These are phyloP conservation scores for Aciculosporium take DNA, from an alignment of 2,329 filamentous ascomycete species.

Conservation along the genomic window DNA sequence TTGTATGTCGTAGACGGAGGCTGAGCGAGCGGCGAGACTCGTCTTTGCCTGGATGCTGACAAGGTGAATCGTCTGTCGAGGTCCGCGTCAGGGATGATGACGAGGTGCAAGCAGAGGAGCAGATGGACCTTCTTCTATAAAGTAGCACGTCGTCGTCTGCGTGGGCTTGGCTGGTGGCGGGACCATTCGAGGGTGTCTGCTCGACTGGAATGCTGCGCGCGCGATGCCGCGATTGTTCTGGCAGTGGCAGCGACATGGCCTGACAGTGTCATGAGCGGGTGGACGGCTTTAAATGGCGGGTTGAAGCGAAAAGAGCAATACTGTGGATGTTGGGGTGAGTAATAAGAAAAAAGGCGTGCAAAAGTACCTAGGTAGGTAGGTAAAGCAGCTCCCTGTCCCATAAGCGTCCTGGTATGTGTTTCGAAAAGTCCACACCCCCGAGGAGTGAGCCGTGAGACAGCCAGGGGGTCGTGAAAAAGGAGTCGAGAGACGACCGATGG, in stretches of 20 bases:
- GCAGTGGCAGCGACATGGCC: conserved; percentile 9
- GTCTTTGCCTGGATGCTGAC: conserved; percentile 3
- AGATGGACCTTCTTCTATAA: conserved; percentile 12
- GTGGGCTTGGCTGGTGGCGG: neutral
- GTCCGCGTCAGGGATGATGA: neutral
- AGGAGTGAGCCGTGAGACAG: conserved; percentile 8
- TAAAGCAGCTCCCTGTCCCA: neutral
- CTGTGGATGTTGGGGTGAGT: neutral
- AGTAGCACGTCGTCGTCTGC: conserved; percentile 3
- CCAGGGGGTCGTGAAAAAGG: too few species aligned
- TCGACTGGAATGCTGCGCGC: conserved; percentile 10
- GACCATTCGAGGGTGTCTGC: conserved; percentile 1
- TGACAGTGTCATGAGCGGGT: conserved; percentile 3
- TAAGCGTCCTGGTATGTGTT: conserved; percentile 1
- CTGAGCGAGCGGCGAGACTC: neutral
- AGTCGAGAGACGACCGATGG: too few species aligned
- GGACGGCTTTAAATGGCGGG: neutral
- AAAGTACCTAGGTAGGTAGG: neutral
- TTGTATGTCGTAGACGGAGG: neutral
- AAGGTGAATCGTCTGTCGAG: conserved; percentile 1
- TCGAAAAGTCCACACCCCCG: conserved; percentile 1
- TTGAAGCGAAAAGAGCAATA: neutral
- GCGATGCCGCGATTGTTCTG: conserved; percentile 6
- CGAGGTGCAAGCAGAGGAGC: conserved; percentile 5
- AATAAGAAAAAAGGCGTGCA: too few species aligned